These are phyloP conservation scores for Kodamaea hsintzibuensis DNA, from an alignment of 805 yeast genomes.

Conservation along the genomic window DNA sequence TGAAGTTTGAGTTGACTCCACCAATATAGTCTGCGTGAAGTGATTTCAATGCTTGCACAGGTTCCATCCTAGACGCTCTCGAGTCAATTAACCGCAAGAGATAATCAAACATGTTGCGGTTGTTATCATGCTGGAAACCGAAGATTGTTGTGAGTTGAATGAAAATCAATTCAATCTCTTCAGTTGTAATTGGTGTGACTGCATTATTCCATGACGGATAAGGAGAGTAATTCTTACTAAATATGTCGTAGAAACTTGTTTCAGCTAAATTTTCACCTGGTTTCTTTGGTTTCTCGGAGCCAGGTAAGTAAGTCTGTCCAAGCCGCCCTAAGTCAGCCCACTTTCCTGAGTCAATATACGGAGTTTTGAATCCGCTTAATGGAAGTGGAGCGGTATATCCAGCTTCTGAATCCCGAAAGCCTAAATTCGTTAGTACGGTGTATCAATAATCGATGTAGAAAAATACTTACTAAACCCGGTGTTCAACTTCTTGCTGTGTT, in stretches of 20 bases:
- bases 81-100: constrained; percentile 64
- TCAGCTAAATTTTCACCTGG: constrained; percentile 43
- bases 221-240: constrained; percentile 47
- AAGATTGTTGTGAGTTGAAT: constrained; percentile 53
- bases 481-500: neutral
- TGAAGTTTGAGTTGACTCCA: constrained; percentile 65
- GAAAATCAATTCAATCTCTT: constrained; percentile 58
- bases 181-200: constrained; percentile 49
- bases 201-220: constrained; percentile 55
- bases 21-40: constrained; percentile 77
- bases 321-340: constrained; percentile 16
- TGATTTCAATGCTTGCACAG: constrained; percentile 54
- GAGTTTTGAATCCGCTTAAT: constrained; percentile 48
- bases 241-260: constrained; percentile 41
- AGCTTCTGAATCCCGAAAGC: constrained; percentile 1
- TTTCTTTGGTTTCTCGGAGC: constrained; percentile 20
- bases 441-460: neutral
- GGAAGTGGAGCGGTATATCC: constrained; percentile 11
- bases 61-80: constrained; percentile 64
- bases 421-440: neutral
- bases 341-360: constrained; percentile 36
- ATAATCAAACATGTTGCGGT: constrained; percentile 67
- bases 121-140: constrained; percentile 69
- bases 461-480: constrained; percentile 17
- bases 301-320: constrained; percentile 32